Base-by-base conservation (phyloP, 768 basidiomycete genomes). In the Grammothele lineata region DNA sequence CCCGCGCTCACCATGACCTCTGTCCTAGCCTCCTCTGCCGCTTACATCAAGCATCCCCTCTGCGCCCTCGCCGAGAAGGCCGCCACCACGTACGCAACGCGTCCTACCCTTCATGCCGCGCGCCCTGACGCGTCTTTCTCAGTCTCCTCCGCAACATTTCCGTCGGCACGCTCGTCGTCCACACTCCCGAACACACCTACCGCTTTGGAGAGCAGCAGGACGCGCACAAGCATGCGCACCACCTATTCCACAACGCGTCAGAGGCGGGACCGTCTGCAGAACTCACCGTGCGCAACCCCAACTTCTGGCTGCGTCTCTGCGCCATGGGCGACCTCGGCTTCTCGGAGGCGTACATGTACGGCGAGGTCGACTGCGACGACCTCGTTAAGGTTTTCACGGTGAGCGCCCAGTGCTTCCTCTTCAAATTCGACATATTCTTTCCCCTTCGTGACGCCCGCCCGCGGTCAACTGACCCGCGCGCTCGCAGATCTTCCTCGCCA, bases 291-390 rank as follows among this genome's bases (percentile, higher is more conserved):
- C 48, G 37, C 46, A 38, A 56, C 26, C 75, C 80, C 52, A 62
- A 67, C 10, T 83, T 84, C 57, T 83, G 81, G 80, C 63, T 81
- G 8, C 68, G 82, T 1, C 66, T 83, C 12, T 75, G 74, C 46
- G 60, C 72, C 7, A 78, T 81, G 71, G 73, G 80, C 19, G 85
- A 87, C 59, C 66, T 89, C 36, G 87, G 85, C 3, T 87, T 89
- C 55, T 73, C 81, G 4, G 87, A 89, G 63, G 80, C 82, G 0
- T 87, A 81, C 64, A 88, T 90, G 87, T 80, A 79, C 45, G 84
- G 85, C 6, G 85, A 89, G 37, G 78, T 85, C 24, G 78, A 83
- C 53, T 80, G 80, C 43, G 74, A 79, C 46, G 76, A 85, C 55
- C 70, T 90, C n/a, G 72, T 78, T 3, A 66, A 74, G 3, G 62